Evolutionary conservation across 2,329 filamentous ascomycete genomes (phyloP).

Genomic region (Metarhizium rileyi): DNA sequence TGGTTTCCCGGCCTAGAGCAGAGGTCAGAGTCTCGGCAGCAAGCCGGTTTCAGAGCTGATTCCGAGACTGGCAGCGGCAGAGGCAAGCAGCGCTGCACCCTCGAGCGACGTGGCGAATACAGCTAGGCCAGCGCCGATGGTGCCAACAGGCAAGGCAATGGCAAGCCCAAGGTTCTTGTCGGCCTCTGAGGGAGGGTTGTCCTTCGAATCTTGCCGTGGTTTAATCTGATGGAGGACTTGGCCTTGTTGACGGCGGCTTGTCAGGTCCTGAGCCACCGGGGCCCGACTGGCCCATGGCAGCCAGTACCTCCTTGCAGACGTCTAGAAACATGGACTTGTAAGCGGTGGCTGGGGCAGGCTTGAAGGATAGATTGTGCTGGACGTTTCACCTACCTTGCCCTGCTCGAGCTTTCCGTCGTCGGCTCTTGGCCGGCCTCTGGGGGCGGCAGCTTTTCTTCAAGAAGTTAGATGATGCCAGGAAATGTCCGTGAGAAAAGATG

Average conservation of each 20-base stretch:
- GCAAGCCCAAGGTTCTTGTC: background rate
- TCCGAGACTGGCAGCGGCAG: background rate
- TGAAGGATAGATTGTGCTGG: background rate
- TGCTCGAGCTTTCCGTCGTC: background rate
- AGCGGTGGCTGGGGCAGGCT: background rate
- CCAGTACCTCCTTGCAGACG: background rate
- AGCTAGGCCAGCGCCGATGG: background rate
- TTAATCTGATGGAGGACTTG: background rate
- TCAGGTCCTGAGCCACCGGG: background rate
- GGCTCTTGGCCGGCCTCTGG: background rate
- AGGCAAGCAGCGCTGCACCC: background rate
- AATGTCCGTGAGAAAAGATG: too few species aligned
- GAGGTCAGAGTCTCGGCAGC: background rate
- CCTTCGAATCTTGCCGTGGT: too few species aligned
- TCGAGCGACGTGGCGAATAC: background rate
- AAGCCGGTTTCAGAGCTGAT: background rate
- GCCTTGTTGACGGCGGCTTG: background rate
- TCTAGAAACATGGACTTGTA: background rate
- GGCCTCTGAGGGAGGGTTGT: background rate
- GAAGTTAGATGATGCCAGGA: too few species aligned
- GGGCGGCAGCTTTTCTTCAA: too few species aligned
- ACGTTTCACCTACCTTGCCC: background rate
- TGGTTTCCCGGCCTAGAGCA: background rate
- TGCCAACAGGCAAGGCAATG: background rate
- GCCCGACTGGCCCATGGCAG: background rate